Conservation (phyloP, 176 grass and related monocot species). For the Phoenix dactylifera region DNA sequence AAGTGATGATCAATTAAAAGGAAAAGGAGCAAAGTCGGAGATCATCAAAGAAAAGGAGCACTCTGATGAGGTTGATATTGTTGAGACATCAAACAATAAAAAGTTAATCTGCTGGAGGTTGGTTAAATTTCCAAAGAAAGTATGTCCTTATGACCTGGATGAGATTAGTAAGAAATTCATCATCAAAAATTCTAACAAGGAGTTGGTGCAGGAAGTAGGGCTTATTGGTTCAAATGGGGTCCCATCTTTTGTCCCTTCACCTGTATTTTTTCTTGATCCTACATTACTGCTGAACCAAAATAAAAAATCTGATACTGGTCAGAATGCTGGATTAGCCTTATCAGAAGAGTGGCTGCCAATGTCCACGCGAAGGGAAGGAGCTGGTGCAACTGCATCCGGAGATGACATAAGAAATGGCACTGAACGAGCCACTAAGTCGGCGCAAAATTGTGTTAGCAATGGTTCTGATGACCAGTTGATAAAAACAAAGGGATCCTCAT, state of each 20-base stretch:
- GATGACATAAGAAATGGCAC: conserved; percentile 1
- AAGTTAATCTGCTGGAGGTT: conserved; percentile 11
- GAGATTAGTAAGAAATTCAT: conserved; percentile 69
- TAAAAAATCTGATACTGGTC: conserved; percentile 25
- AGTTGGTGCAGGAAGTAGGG: conserved; percentile 68
- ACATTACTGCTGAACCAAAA: conserved; percentile 34
- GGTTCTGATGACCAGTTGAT: conserved; percentile 27
- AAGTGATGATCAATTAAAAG: conserved; percentile 44
- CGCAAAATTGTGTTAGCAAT: conserved; percentile 29
- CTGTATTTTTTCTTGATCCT: conserved; percentile 54
- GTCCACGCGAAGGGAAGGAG: conserved; percentile 21
- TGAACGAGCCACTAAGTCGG: conserved; percentile 23
- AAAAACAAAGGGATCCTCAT: conserved; percentile 30
- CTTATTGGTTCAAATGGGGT: conserved; percentile 65
- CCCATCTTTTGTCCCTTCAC: conserved; percentile 63
- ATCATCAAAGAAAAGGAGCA: conserved; percentile 39
- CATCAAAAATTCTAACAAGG: conserved; percentile 70
- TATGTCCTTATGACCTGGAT: conserved; percentile 74
- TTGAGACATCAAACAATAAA: conserved; percentile 25
- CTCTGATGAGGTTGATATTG: conserved; percentile 10
- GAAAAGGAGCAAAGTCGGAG: conserved; percentile 40
- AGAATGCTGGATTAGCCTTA: conserved; percentile 33
- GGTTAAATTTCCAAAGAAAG: conserved; percentile 20
- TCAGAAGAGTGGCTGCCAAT: conserved; percentile 29
- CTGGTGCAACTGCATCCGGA: not conserved